Base-by-base conservation (phyloP, 257 asterid species). In the Solanum paucissectum region DNA sequence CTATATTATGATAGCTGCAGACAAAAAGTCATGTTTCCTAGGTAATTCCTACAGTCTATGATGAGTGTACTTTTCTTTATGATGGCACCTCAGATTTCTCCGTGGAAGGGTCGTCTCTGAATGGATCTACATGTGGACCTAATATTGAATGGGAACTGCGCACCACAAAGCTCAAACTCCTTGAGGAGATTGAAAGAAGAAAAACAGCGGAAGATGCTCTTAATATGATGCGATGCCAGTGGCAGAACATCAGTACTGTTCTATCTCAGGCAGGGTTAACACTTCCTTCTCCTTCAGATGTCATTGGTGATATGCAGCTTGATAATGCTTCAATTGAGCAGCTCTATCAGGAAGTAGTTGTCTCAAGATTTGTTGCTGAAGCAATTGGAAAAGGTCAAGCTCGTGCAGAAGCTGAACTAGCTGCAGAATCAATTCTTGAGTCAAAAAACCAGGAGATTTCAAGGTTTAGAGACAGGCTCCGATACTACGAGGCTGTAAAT, bases 401-500 rank as follows among this genome's bases (percentile, higher is more conserved):
- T 55, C 95, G 91, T 44, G 96, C 94, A 60, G 98, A 94, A 90
- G 95, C 98, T 86, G 98, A 95, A 91, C 72, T 88, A 89, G 93
- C 94, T 88, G 91, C 93, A 87, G 92, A 92, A 12, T 60, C 89
- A 3, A 88, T 93, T 42, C 86, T 95, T 60, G 96, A 95, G 73
- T 84, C 89, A 81, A 97, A 97, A 92, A 98, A 94, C 83, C 98
- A 90, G 92, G 98, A 97, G 88, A 94, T 95, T 86, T 77, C 89
- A 25, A 91, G 98, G 85, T 77, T 97, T 88, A 93, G 93, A 34
- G 98, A 95, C 88, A 93, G 93, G 81, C 90, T 97, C 92, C 94
- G 91, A 89, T 97, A 97, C 88, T 95, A 90, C 25, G 98, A 97
- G 92, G 94, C 95, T 88, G 98, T 94, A 77, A 97, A 95, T 90